These are phyloP conservation scores for Heterobasidion occidentale DNA, from an alignment of 1,284 basidiomycete species.

Conservation along the genomic window DNA sequence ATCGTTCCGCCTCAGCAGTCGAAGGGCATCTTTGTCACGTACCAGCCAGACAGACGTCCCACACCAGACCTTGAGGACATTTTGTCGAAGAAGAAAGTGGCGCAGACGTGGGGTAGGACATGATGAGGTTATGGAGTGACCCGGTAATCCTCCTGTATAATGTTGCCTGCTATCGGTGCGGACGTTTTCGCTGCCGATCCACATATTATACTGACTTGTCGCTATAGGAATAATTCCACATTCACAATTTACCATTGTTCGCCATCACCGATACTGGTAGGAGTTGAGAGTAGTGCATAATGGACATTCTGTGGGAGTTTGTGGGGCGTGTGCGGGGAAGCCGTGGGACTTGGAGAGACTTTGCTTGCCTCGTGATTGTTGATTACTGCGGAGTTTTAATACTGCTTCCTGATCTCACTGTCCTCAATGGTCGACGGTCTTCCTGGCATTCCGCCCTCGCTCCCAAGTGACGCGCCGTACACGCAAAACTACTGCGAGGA, in stretches of 20 bases:
- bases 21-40: constrained; percentile 9
- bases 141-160: background rate
- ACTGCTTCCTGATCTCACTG: background rate
- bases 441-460: constrained; percentile 14
- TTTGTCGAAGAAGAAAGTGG: constrained; percentile 39
- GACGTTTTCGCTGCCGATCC: background rate
- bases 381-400: background rate
- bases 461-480: constrained; percentile 23
- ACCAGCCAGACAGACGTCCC: constrained; percentile 10
- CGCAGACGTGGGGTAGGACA: constrained; percentile 22
- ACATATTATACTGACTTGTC: background rate
- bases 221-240: too few relatives aligned
- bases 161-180: background rate
- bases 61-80: constrained; percentile 47
- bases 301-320: background rate
- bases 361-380: background rate
- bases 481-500: constrained; percentile 59
- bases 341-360: background rate
- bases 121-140: background rate
- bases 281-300: background rate
- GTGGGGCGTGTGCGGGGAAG: background rate
- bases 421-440: background rate
- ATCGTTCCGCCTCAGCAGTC: constrained; percentile 3
- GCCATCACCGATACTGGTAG: background rate
- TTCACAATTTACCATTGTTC: background rate